These are phyloP conservation scores for Gynandropsis gynandra DNA, from an alignment of 345 rosid genomes.

Conservation along the genomic window DNA sequence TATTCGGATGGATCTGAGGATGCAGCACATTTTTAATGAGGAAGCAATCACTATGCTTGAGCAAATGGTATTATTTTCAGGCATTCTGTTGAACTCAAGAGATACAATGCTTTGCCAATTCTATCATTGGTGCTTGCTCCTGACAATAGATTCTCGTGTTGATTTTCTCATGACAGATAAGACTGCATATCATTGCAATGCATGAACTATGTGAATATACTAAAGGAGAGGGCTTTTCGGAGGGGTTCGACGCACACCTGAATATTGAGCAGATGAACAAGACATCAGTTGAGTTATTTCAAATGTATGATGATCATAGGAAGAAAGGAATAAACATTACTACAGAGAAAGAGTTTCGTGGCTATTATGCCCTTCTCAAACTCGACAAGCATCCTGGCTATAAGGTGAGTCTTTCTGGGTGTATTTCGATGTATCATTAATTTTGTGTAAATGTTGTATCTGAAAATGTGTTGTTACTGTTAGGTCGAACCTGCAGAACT, in stretches of 20 bases:
- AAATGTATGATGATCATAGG: conserved; percentile 96
- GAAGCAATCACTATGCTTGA: conserved; percentile 85
- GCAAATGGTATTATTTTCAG: conserved; percentile 63
- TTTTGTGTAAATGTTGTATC: conserved; percentile 17
- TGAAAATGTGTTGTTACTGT: conserved; percentile 22
- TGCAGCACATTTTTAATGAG: conserved; percentile 86
- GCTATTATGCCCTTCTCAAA: conserved; percentile 97
- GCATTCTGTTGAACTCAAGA: background rate
- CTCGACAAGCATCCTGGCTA: conserved; percentile 99
- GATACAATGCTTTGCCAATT: conserved; percentile 1
- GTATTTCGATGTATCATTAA: conserved; percentile 11
- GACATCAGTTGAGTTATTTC: conserved; percentile 94
- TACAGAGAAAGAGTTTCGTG: conserved; percentile 89
- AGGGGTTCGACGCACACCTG: conserved; percentile 98
- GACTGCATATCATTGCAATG: conserved; percentile 95
- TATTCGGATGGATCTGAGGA: conserved; percentile 88
- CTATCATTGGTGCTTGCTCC: conserved; percentile 16
- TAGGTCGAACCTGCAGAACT: conserved; percentile 99
- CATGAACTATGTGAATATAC: conserved; percentile 89
- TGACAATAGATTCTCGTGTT: conserved; percentile 3
- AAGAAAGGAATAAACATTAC: conserved; percentile 69
- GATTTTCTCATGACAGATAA: conserved; percentile 54
- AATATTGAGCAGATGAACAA: conserved; percentile 99
- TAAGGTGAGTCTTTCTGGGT: conserved; percentile 47
- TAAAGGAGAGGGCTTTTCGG: conserved; percentile 94